phyloP scores from a whole-genome alignment of 495 filamentous ascomycete genomes.

The Trypethelium eluteriae region DNA sequence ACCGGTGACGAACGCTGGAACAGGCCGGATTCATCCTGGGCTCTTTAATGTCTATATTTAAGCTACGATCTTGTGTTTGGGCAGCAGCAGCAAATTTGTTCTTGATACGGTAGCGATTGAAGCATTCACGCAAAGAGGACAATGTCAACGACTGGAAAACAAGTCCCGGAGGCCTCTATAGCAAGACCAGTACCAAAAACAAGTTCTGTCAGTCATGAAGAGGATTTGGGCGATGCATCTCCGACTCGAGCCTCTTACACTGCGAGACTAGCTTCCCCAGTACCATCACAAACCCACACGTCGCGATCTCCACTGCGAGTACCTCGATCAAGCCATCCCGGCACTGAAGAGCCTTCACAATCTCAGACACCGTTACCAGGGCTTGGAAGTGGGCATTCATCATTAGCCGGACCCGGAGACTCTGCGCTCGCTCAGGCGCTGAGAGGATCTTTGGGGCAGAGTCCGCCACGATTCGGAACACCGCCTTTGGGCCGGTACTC shows the following conservation, averaged over 20 bases:
- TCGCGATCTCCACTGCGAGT: constrained; percentile 23
- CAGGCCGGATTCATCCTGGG: neutral
- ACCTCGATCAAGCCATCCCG: constrained; percentile 28
- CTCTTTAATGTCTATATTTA: neutral
- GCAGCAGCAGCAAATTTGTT: neutral
- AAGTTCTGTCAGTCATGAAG: neutral
- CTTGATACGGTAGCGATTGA: neutral
- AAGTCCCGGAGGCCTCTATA: constrained; percentile 3
- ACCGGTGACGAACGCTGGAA: neutral
- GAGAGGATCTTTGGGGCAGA: constrained; percentile 27
- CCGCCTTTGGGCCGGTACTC: constrained; percentile 10
- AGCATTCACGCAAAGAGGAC: neutral
- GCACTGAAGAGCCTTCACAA: constrained; percentile 23
- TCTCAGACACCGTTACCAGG: constrained; percentile 34
- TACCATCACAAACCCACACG: constrained; percentile 23
- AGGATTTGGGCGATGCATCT: constrained; percentile 8
- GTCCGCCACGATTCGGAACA: constrained; percentile 31
- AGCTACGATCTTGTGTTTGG: neutral
- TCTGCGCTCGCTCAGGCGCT: constrained; percentile 37
- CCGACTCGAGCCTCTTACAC: constrained; percentile 26
- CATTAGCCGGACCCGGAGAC: constrained; percentile 34
- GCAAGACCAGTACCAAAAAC: constrained; percentile 9
- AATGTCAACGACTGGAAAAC: neutral
- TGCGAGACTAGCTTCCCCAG: constrained; percentile 30
- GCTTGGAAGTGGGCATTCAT: constrained; percentile 19